Evolutionary conservation across 768 basidiomycete species (phyloP).

Genomic region (Suillus subaureus): DNA sequence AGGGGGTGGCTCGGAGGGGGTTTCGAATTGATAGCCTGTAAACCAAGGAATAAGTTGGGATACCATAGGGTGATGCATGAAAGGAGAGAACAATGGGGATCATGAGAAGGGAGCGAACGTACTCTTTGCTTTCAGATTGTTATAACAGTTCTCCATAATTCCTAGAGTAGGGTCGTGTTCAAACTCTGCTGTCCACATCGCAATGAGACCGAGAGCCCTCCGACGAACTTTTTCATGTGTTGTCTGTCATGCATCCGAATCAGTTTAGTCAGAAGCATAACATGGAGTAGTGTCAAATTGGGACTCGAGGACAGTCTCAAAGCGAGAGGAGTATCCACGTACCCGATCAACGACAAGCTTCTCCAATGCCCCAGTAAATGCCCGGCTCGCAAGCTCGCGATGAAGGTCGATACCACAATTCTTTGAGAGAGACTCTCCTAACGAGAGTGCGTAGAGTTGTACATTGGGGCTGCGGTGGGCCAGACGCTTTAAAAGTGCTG

Average conservation of each 20-base stretch:
- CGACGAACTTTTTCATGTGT: conserved; percentile 91
- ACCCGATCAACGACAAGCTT: conserved; percentile 89
- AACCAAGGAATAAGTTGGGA: conserved; percentile 16
- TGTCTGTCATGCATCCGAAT: conserved; percentile 51
- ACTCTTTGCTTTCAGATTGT: conserved; percentile 84
- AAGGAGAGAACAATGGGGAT: conserved; percentile 6
- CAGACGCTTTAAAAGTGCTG: conserved; percentile 85
- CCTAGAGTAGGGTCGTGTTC: conserved; percentile 78
- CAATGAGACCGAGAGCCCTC: conserved; percentile 70
- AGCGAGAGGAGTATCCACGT: conserved; percentile 21
- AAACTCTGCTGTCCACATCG: conserved; percentile 85
- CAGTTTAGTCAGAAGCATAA: conserved; percentile 10
- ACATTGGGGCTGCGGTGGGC: conserved; percentile 96
- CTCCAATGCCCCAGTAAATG: conserved; percentile 90
- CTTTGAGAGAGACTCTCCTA: conserved; percentile 88
- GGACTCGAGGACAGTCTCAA: neutral
- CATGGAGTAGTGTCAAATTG: neutral
- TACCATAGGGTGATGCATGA: neutral
- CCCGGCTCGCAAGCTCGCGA: conserved; percentile 84
- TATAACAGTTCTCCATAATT: conserved; percentile 90
- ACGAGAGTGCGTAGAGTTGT: conserved; percentile 88
- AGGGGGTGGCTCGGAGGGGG: conserved; percentile 62
- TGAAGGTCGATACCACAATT: conserved; percentile 84
- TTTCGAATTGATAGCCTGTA: conserved; percentile 73
- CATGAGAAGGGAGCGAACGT: conserved; percentile 15